Conservation (phyloP, 768 basidiomycete species). For the Agaricus blazei region DNA sequence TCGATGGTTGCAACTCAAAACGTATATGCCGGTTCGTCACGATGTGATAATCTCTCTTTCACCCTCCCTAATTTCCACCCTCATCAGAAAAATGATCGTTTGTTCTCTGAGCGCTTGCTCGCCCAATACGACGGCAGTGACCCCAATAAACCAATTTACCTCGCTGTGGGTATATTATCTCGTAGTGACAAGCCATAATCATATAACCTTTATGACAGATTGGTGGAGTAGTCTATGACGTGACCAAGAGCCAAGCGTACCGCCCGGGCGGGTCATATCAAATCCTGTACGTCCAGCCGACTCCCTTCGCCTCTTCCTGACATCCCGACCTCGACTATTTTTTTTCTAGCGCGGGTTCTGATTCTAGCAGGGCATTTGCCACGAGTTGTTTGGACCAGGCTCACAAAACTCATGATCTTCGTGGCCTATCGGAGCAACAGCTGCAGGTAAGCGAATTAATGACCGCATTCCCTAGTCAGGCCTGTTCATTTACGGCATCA, state of each 20-base stretch:
- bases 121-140: constrained; percentile 67
- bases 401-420: constrained; percentile 87
- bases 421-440: constrained; percentile 73
- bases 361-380: constrained; percentile 89
- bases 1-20: constrained; percentile 55
- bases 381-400: constrained; percentile 85
- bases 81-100: constrained; percentile 46
- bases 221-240: constrained; percentile 91
- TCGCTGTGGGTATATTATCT: constrained; percentile 52
- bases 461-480: background rate
- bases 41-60: background rate
- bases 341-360: constrained; percentile 61
- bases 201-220: constrained; percentile 46
- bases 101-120: constrained; percentile 74
- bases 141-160: constrained; percentile 62
- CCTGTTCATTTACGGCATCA: constrained; percentile 1
- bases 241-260: constrained; percentile 74
- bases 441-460: constrained; percentile 45
- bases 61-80: constrained; percentile 7
- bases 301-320: constrained; percentile 11
- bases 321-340: constrained; percentile 17
- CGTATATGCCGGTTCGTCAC: constrained; percentile 55
- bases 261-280: constrained; percentile 86
- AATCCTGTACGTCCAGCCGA: constrained; percentile 45
- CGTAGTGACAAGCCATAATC: constrained; percentile 1